Conservation (phyloP, 129 eudicot genomes). For the Calendula officinalis region DNA sequence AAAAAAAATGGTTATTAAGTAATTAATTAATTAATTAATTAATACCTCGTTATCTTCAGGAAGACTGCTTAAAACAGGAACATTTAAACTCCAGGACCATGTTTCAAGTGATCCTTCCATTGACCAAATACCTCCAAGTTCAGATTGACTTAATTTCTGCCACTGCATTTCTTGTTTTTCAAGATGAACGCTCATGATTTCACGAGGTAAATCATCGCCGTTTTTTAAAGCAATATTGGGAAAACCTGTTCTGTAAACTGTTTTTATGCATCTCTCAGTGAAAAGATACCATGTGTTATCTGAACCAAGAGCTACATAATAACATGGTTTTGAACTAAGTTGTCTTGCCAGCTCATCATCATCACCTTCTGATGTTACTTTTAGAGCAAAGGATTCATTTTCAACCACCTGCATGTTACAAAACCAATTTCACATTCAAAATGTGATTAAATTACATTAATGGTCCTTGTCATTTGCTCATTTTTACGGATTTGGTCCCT, state of each 20-base stretch:
- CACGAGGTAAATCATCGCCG: conserved; percentile 81
- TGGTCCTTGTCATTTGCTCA: no score
- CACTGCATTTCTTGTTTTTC: conserved; percentile 81
- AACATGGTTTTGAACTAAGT: conserved; percentile 47
- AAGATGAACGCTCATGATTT: conserved; percentile 62
- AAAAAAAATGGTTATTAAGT: background rate
- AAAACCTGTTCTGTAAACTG: conserved; percentile 75
- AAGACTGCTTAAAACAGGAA: conserved; percentile 87
- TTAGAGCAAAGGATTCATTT: conserved; percentile 51
- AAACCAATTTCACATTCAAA: conserved; percentile 18
- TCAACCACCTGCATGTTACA: conserved; percentile 49
- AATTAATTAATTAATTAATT: background rate
- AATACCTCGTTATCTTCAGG: conserved; percentile 87
- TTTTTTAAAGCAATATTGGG: conserved; percentile 73
- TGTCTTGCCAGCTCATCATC: conserved; percentile 35
- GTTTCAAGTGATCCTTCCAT: conserved; percentile 92
- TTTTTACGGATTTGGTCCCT: no score
- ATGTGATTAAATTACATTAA: background rate
- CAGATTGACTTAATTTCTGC: conserved; percentile 79
- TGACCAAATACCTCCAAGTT: conserved; percentile 87
- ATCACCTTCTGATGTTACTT: conserved; percentile 29
- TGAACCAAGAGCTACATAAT: conserved; percentile 93
- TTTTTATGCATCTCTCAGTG: conserved; percentile 87
- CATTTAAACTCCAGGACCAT: conserved; percentile 99
- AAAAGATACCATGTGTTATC: conserved; percentile 99